Percentiles rank a stretch among this genome's conserved stretches.
phyloP scores from a whole-genome alignment of 2,329 filamentous ascomycete species.

The Aspergillus puulaauensis region DNA sequence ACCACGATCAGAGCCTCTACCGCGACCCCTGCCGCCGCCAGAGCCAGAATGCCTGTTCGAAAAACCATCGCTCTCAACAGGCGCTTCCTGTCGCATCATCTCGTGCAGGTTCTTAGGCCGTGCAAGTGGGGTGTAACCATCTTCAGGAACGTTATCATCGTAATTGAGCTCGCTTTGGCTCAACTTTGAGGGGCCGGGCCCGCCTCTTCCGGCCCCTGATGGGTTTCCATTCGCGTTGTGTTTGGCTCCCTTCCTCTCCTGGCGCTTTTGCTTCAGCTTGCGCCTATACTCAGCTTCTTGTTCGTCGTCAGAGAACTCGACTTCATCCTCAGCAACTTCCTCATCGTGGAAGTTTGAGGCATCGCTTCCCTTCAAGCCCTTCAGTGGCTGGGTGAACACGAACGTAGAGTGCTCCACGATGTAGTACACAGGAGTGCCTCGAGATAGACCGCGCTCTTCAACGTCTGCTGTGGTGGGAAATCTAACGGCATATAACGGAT shows the following conservation, averaged over 20 bases:
- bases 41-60: conserved; percentile 37
- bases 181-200: conserved; percentile 40
- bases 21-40: conserved; percentile 50
- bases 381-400: conserved; percentile 82
- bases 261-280: conserved; percentile 65
- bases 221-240: conserved; percentile 43
- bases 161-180: conserved; percentile 58
- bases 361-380: conserved; percentile 80
- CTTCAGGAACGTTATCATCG: conserved; percentile 59
- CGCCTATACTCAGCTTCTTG: conserved; percentile 81
- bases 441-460: conserved; percentile 62
- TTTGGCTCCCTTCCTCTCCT: conserved; percentile 52
- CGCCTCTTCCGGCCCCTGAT: conserved; percentile 35
- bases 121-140: conserved; percentile 66
- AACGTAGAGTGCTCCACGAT: conserved; percentile 74
- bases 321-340: conserved; percentile 79
- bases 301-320: conserved; percentile 96
- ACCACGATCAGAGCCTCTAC: conserved; percentile 41
- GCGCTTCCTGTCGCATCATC: conserved; percentile 46
- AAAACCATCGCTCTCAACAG: conserved; percentile 32
- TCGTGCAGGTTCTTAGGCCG: conserved; percentile 64
- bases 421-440: conserved; percentile 75
- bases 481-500: conserved; percentile 80
- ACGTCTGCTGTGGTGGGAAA: conserved; percentile 72
- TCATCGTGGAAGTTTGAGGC: conserved; percentile 95